Evolutionary conservation across 2,329 filamentous ascomycete genomes (phyloP), one percentile per base, ranked within the genome.

Genomic region (Fusarium aywerte): DNA sequence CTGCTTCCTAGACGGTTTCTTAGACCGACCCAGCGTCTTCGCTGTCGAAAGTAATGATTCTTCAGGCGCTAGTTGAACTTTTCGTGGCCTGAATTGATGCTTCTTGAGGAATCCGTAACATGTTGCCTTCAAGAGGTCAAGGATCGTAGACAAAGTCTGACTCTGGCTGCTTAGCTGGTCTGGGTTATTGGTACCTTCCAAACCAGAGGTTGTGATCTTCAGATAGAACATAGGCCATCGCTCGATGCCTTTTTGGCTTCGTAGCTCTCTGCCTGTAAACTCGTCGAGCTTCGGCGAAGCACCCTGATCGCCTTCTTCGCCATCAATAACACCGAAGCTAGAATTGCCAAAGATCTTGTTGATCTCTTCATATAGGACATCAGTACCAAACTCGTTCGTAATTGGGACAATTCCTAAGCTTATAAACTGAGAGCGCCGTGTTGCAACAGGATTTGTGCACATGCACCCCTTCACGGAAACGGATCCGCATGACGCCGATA

Each of bases 211-310:
- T 82, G 79, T 42, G 33, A 97, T 85, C 27, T 87, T 87, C n/a
- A 98, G 79, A 70, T 89, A 91, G 72, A 97, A 98, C 89, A 95
- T 95, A 0, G 95, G 93, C 89, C 92, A 96, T 49, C 88, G 86
- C 72, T 97, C 93, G 11, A 94, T 81, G 0, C 88, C 84, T 74
- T 92, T 74, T 84, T 13, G 79, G 77, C 72, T 82, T 87, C 35
- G 67, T 21, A 85, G 68, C 58, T 88, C 85, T 65, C 79, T 84
- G 31, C 76, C 79, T 2, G 82, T 85, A 55, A 81, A 85, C 2
- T 80, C 80, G 27, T 84, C 81, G 8, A 72, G 76, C 58, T 83
- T 86, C 59, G 69, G 62, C 72, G 35, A 78, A 7, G 51, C 58
- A 32, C 27, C 27, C 1, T 69, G 44, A 75, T 77, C 16, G 82